These are phyloP conservation scores for Epichloe aotearoae DNA, from an alignment of 2,329 filamentous ascomycete genomes.

Conservation along the genomic window DNA sequence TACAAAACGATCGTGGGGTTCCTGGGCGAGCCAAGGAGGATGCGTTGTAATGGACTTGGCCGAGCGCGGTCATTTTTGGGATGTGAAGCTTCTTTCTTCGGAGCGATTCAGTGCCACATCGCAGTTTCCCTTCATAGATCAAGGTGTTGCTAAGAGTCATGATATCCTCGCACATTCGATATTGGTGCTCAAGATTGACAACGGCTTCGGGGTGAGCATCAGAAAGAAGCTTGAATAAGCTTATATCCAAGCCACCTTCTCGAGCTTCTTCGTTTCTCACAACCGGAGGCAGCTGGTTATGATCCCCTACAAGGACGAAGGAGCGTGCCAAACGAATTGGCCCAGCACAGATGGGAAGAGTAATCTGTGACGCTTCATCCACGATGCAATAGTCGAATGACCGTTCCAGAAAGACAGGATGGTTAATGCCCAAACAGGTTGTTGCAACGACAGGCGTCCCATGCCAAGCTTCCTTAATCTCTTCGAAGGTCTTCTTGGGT, in stretches of 20 bases:
- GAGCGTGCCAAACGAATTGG: conserved; percentile 86
- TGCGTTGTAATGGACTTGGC: conserved; percentile 44
- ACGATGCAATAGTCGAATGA: conserved; percentile 98
- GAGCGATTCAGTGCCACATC: conserved; percentile 72
- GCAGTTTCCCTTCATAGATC: conserved; percentile 82
- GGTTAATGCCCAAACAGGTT: conserved; percentile 84
- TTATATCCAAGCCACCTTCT: conserved; percentile 77
- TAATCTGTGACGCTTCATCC: conserved; percentile 96
- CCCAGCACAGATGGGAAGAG: conserved; percentile 82
- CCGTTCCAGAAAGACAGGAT: conserved; percentile 75
- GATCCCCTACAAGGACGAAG: conserved; percentile 92
- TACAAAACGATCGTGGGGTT: conserved; percentile 41
- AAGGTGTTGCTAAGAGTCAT: conserved; percentile 88
- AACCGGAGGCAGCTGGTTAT: conserved; percentile 92
- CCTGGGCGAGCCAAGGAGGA: conserved; percentile 27
- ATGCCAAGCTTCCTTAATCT: conserved; percentile 74
- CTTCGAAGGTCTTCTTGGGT: conserved; percentile 64
- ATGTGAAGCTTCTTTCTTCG: conserved; percentile 56
- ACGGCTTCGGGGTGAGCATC: conserved; percentile 80
- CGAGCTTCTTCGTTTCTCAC: conserved; percentile 86
- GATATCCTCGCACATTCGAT: conserved; percentile 95
- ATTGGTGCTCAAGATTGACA: conserved; percentile 87
- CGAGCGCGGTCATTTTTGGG: conserved; percentile 49
- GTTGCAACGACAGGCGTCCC: conserved; percentile 83
- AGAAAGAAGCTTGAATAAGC: conserved; percentile 85